Conservation (phyloP, 2,329 filamentous ascomycete genomes). For the Exophiala lecanii-corni region DNA sequence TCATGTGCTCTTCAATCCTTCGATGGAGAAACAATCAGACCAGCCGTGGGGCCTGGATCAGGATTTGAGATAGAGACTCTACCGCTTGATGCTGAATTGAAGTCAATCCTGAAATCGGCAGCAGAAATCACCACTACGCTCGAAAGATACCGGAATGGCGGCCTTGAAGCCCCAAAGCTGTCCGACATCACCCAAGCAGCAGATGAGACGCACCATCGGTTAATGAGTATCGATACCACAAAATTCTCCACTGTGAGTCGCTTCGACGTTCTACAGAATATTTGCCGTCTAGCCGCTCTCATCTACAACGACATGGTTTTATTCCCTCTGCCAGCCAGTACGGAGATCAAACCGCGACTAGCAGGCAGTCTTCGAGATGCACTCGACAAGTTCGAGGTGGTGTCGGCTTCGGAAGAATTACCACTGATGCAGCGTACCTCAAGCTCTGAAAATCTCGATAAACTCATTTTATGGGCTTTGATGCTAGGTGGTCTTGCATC, state of each 20-base stretch:
- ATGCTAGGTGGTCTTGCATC: slow-evolving; percentile 10
- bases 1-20: no score
- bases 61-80: no score
- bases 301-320: slow-evolving; percentile 16
- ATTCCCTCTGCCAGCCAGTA: slow-evolving; percentile 7
- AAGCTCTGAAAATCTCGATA: neutral
- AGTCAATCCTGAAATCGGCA: slow-evolving; percentile 2
- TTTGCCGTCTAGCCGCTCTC: slow-evolving; percentile 11
- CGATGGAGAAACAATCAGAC: no score
- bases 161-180: slow-evolving; percentile 4
- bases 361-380: slow-evolving; percentile 5
- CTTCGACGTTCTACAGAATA: slow-evolving; percentile 1
- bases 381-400: slow-evolving; percentile 8
- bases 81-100: no score
- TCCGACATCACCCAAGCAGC: slow-evolving; percentile 6
- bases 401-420: neutral
- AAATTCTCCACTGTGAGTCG: neutral
- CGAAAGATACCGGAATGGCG: slow-evolving; percentile 10
- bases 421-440: neutral
- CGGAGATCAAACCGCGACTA: slow-evolving; percentile 5
- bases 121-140: slow-evolving; percentile 12
- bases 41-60: no score
- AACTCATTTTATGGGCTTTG: slow-evolving; percentile 11
- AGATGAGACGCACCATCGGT: slow-evolving; percentile 11
- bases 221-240: slow-evolving; percentile 1